Evolutionary conservation across 2,329 filamentous ascomycete species (phyloP), one percentile per base, ranked within the genome.

Genomic region (Fusarium buharicum): DNA sequence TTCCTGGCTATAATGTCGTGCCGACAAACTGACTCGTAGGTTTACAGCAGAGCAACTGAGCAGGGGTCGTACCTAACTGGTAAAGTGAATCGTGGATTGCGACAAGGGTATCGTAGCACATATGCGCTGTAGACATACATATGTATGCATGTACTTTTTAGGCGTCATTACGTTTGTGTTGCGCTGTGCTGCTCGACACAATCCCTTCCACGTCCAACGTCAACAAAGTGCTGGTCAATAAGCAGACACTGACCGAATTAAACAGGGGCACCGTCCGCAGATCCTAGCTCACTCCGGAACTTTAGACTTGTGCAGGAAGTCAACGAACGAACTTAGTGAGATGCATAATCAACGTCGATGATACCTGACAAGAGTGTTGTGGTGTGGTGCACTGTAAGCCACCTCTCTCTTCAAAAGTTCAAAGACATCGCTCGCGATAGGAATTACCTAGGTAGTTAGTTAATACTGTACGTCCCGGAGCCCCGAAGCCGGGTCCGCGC

Each of bases 11-110:
- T 54, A 41, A 47, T 53, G 58, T 59, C 50, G 51, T 59, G 20
- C 59, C 66, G 59, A 60, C 40, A 54, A 39, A 53, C 62, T 66
- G 64, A 69, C 67, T 69, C 66, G 67, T 51, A 52, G 52, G 18
- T 18, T 22, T 31, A 38, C 51, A 55, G 37, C 9, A 17, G 18
- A 61, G 39, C 48, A 58, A 50, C 46, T 44, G 38, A 55, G 28
- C 44, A 62, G 51, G 61, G 61, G 36, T 33, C 36, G 33, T 18
- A 49, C 38, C 27, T 54, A 62, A 59, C 27, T 33, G 56, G 45
- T 38, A 53, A 40, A 55, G 64, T 47, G 40, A 49, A 44, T 45
- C 52, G 43, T 41, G 49, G 46, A 44, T 47, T 59, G 39, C 24
- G 39, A 41, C 53, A 62, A 47, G 48, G 18, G 38, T n/a, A 30